These are phyloP conservation scores for Ustilaginoidea virens DNA, from an alignment of 2,329 filamentous ascomycete species.

Conservation along the genomic window DNA sequence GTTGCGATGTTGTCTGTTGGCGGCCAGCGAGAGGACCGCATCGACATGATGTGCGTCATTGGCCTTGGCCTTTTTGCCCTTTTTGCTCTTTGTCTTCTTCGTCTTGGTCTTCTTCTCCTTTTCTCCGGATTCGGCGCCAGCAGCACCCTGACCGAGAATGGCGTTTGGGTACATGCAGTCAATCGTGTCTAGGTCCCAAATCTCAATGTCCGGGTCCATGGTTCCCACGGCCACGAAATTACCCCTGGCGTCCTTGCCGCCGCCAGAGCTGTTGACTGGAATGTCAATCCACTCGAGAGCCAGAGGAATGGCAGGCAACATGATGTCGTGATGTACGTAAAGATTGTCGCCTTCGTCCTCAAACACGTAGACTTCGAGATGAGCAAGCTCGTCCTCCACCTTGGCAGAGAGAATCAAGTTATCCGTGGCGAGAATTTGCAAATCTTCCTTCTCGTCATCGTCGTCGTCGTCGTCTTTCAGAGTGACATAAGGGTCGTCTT, in stretches of 20 bases:
- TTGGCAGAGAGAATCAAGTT: slow-evolving; percentile 86
- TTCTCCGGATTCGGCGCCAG: slow-evolving; percentile 33
- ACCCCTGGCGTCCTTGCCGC: slow-evolving; percentile 50
- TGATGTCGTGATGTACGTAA: slow-evolving; percentile 98
- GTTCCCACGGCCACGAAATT: slow-evolving; percentile 94
- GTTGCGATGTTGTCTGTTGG: slow-evolving; percentile 87
- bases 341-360: slow-evolving; percentile 91
- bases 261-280: slow-evolving; percentile 57
- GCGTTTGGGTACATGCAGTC: slow-evolving; percentile 98
- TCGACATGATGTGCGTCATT: slow-evolving; percentile 93
- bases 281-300: slow-evolving; percentile 93
- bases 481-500: slow-evolving; percentile 93
- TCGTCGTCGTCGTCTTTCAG: slow-evolving; percentile 56
- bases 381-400: slow-evolving; percentile 91
- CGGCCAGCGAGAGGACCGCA: slow-evolving; percentile 76
- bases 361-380: slow-evolving; percentile 94
- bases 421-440: slow-evolving; percentile 84
- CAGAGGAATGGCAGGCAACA: slow-evolving; percentile 92
- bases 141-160: slow-evolving; percentile 66
- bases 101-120: slow-evolving; percentile 10
- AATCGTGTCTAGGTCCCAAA: slow-evolving; percentile 92
- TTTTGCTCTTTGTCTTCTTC: slow-evolving; percentile 78
- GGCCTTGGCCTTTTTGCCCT: slow-evolving; percentile 54
- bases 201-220: slow-evolving; percentile 96
- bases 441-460: slow-evolving; percentile 80